Percentiles rank a stretch among this genome's conserved stretches.
phyloP scores from a whole-genome alignment of 768 basidiomycete species.

The Phallus indusiatus region DNA sequence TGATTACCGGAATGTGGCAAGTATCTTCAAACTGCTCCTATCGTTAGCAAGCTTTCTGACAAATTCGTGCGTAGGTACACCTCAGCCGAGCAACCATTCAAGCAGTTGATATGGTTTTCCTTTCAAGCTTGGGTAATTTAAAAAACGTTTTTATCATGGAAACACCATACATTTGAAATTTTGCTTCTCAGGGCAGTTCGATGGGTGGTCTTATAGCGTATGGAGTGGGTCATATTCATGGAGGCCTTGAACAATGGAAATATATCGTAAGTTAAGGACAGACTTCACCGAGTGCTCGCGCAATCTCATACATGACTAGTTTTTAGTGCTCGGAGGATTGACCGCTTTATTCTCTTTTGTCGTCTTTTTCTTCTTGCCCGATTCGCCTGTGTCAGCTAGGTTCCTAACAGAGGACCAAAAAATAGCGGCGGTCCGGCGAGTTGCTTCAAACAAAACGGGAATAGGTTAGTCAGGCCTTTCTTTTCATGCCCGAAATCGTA shows the following conservation, averaged over 20 bases:
- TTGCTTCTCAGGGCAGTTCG: conserved; percentile 13
- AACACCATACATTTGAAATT: conserved; percentile 15
- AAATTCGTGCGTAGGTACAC: conserved; percentile 4
- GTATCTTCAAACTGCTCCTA: neutral
- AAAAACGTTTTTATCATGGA: neutral
- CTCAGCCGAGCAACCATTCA: conserved; percentile 20
- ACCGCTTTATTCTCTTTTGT: conserved; percentile 20
- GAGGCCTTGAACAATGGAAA: conserved; percentile 20
- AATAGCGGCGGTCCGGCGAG: conserved; percentile 25
- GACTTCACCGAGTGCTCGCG: neutral
- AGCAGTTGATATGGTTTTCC: conserved; percentile 22
- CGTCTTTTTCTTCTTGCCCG: conserved; percentile 25
- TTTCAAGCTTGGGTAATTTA: conserved; percentile 6
- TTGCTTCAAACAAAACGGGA: conserved; percentile 19
- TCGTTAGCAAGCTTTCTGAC: neutral
- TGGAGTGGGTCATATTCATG: conserved; percentile 18
- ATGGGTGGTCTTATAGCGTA: conserved; percentile 21
- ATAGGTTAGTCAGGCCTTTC: conserved; percentile 8
- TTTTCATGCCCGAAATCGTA: neutral
- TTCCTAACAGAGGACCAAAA: conserved; percentile 24
- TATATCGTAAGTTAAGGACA: conserved; percentile 16
- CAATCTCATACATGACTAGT: neutral
- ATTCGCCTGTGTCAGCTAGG: conserved; percentile 23
- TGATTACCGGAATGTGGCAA: conserved; percentile 27
- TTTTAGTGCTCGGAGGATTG: conserved; percentile 19